phyloP scores from a whole-genome alignment of 768 basidiomycete species.

The Podaxis sp. region DNA sequence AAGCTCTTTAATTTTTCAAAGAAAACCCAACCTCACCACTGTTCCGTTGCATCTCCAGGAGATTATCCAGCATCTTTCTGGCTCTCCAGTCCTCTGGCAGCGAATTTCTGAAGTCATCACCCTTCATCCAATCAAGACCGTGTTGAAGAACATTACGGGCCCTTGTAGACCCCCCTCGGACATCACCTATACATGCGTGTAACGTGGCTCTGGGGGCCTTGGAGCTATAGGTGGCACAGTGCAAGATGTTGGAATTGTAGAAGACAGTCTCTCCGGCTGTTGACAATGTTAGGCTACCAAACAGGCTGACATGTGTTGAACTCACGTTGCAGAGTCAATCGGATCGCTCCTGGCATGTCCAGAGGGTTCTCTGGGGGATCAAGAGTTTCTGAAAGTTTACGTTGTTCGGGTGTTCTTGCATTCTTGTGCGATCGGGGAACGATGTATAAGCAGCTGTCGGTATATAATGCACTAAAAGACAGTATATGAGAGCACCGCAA shows the following conservation, averaged over 20 bases:
- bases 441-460: conserved; percentile 67
- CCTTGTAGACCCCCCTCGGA: conserved; percentile 57
- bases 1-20: conserved; percentile 5
- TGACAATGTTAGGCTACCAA: background rate
- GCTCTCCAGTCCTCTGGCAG: conserved; percentile 43
- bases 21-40: conserved; percentile 8
- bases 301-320: conserved; percentile 6
- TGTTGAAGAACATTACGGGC: conserved; percentile 79
- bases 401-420: conserved; percentile 58
- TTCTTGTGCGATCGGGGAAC: conserved; percentile 67
- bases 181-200: conserved; percentile 67
- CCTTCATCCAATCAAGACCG: conserved; percentile 69
- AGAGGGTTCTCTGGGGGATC: conserved; percentile 57
- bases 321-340: conserved; percentile 54
- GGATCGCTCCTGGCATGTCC: conserved; percentile 69
- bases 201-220: conserved; percentile 57
- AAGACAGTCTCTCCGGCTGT: conserved; percentile 76
- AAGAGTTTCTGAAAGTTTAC: conserved; percentile 48
- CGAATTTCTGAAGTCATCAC: conserved; percentile 42
- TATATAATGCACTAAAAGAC: conserved; percentile 55
- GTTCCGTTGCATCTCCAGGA: conserved; percentile 51
- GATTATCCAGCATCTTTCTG: conserved; percentile 56
- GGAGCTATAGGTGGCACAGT: conserved; percentile 65
- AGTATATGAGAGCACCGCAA: background rate
- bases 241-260: conserved; percentile 79